A percentile compares a stretch with the other conserved stretches of the same genome.
phyloP scores from a whole-genome alignment of 805 yeast genomes.

The Pichia exigua region DNA sequence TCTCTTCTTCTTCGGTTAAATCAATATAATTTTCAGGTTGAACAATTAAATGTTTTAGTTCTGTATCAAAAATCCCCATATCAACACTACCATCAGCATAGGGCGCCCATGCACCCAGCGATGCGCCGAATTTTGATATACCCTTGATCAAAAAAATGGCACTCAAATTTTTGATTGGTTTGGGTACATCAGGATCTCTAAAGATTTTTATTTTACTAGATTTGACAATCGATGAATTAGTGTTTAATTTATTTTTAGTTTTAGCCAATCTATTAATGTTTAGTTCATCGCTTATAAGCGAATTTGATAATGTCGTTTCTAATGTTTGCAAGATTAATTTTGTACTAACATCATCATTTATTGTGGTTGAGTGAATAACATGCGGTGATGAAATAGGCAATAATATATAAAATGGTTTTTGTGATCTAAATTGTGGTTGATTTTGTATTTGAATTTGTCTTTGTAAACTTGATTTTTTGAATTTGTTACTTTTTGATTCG shows the following conservation, averaged over 20 bases:
- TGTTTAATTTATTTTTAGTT: background rate
- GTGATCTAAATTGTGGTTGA: constrained; percentile 27
- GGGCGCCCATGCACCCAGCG: constrained; percentile 66
- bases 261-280: background rate
- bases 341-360: constrained; percentile 37
- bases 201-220: constrained; percentile 2
- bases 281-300: background rate
- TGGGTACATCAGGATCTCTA: constrained; percentile 5
- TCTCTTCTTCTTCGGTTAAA: constrained; percentile 8
- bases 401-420: constrained; percentile 58
- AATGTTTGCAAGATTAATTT: constrained; percentile 54
- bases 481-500: constrained; percentile 7
- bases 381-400: constrained; percentile 62
- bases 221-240: background rate
- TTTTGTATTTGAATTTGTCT: constrained; percentile 7
- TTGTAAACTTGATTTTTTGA: background rate
- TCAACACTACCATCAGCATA: constrained; percentile 67
- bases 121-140: constrained; percentile 49
- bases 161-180: constrained; percentile 40
- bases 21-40: constrained; percentile 20
- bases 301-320: constrained; percentile 39
- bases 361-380: constrained; percentile 44
- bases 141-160: constrained; percentile 55
- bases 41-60: constrained; percentile 34
- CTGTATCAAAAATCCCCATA: constrained; percentile 48